These are phyloP conservation scores for Mortierella sp. DNA, from an alignment of 371 early-diverging fungal species.

Conservation along the genomic window DNA sequence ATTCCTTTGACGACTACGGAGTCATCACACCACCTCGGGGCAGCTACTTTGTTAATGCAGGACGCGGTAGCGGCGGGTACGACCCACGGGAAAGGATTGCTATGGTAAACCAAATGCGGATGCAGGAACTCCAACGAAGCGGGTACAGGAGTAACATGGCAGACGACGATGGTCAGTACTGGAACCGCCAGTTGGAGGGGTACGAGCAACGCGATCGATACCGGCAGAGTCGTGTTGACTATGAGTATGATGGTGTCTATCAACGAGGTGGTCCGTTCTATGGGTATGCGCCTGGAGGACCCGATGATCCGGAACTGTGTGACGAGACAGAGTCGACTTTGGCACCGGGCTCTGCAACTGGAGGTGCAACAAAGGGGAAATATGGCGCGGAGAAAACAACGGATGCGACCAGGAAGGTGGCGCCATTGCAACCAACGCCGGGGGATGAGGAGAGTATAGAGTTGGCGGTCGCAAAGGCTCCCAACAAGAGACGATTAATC, in stretches of 20 bases:
- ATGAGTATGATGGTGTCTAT: conserved; percentile 9
- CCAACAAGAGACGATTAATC: conserved; percentile 50
- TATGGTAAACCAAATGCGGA: conserved; percentile 28
- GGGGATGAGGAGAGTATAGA: conserved; percentile 14
- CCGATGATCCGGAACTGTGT: conserved; percentile 30
- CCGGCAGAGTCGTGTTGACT: conserved; percentile 22
- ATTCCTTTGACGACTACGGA: conserved; percentile 26
- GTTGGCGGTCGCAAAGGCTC: conserved; percentile 5
- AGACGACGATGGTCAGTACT: conserved; percentile 39
- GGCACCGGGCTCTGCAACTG: conserved; percentile 37
- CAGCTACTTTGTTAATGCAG: conserved; percentile 18
- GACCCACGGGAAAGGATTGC: conserved; percentile 37
- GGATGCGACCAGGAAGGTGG: neutral
- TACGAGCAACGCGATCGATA: conserved; percentile 35
- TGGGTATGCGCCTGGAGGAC: conserved; percentile 39
- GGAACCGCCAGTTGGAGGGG: conserved; percentile 39
- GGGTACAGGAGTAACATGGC: conserved; percentile 17
- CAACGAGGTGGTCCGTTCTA: conserved; percentile 17
- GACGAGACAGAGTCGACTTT: conserved; percentile 43
- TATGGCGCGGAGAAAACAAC: neutral
- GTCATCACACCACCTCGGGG: conserved; percentile 29
- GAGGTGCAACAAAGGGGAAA: neutral
- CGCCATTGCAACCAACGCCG: neutral
- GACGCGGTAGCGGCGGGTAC: conserved; percentile 17
- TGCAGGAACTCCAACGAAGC: conserved; percentile 19